Percentiles rank a stretch among this genome's conserved stretches.
phyloP scores from a whole-genome alignment of 1,284 basidiomycete genomes.

The Prillingera fragicola region DNA sequence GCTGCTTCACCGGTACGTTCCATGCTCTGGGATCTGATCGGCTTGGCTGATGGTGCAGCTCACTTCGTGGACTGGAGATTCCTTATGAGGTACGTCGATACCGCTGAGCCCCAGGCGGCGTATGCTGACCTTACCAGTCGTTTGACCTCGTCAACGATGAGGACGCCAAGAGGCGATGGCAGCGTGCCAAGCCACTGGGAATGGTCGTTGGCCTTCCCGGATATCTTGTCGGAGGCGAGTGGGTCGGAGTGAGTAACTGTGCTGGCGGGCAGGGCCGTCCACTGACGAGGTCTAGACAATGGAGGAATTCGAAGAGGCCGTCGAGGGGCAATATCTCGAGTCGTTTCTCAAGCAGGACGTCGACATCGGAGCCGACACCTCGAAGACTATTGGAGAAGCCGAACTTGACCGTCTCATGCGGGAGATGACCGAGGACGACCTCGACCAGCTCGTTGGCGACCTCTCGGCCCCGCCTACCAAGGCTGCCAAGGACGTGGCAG shows the following conservation, averaged over 20 bases:
- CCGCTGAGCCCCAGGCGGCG: background rate
- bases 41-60: constrained; percentile 4
- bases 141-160: constrained; percentile 42
- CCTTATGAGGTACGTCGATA: constrained; percentile 35
- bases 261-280: background rate
- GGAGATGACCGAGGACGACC: constrained; percentile 40
- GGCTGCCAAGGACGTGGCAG: background rate
- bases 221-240: constrained; percentile 44
- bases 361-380: constrained; percentile 21
- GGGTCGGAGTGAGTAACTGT: constrained; percentile 38
- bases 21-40: background rate
- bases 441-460: constrained; percentile 38
- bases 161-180: constrained; percentile 45
- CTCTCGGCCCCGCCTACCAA: constrained; percentile 11
- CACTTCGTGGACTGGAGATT: constrained; percentile 34
- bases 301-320: constrained; percentile 47
- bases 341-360: constrained; percentile 41
- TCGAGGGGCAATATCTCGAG: constrained; percentile 36
- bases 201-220: constrained; percentile 42
- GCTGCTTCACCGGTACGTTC: constrained; percentile 36
- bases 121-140: constrained; percentile 6
- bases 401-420: constrained; percentile 43
- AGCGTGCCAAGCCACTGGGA: constrained; percentile 41
- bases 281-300: constrained; percentile 36
- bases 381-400: constrained; percentile 34